Evolutionary conservation across 2,329 filamentous ascomycete genomes (phyloP).

Genomic region (Chrysoporthe deuterocubensis): DNA sequence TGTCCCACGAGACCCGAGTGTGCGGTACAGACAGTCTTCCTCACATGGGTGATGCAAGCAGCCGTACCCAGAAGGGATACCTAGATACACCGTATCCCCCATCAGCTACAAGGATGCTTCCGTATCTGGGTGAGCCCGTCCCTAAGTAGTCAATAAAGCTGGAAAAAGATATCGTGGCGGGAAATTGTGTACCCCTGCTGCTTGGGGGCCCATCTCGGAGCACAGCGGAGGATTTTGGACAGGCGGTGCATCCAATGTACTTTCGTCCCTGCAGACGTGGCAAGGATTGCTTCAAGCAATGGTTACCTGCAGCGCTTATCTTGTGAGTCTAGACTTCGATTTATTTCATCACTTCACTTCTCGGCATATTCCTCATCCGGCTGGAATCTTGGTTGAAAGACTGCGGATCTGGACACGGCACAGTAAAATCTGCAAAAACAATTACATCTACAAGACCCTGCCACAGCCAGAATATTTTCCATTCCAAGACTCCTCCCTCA

Average conservation of each 20-base stretch:
- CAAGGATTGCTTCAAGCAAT: background rate
- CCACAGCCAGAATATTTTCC: background rate
- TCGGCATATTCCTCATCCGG: background rate
- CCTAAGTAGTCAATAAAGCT: background rate
- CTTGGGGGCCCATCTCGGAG: background rate
- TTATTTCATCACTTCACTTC: background rate
- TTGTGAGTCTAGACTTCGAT: background rate
- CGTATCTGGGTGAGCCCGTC: background rate
- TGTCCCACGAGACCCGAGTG: background rate
- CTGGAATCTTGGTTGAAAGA: background rate
- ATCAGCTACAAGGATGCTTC: background rate
- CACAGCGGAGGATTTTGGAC: slow-evolving; percentile 11
- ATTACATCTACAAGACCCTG: background rate
- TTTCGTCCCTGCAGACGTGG: background rate
- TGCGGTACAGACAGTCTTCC: too few relatives aligned
- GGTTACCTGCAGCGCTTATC: background rate
- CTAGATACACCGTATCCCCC: background rate
- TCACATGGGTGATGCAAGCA: background rate
- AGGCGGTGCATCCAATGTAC: background rate
- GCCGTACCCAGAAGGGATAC: background rate
- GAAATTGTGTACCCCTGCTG: background rate
- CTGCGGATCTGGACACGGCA: background rate
- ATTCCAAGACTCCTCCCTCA: background rate
- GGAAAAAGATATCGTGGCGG: slow-evolving; percentile 7
- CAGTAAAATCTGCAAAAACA: background rate